phyloP scores from a whole-genome alignment of 2,329 filamentous ascomycete species.

The Nectriaceae sp. region DNA sequence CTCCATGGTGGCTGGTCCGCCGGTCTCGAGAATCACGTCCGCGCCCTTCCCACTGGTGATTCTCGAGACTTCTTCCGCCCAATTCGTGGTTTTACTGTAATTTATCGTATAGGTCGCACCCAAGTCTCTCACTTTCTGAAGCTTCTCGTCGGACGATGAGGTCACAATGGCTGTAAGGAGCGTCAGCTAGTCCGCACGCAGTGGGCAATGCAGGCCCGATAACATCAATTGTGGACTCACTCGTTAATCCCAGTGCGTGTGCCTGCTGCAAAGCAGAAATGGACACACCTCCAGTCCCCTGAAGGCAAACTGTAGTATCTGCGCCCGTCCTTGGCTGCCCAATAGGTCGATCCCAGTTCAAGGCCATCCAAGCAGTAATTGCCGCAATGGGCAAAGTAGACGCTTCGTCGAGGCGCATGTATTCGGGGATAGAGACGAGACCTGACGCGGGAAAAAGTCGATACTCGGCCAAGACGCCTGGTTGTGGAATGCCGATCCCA shows the following conservation, averaged over 20 bases:
- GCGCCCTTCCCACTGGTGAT: conserved; percentile 13
- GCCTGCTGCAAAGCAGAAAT: conserved; percentile 15
- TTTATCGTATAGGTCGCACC: conserved; percentile 15
- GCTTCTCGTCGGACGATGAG: conserved; percentile 19
- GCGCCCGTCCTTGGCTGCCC: conserved; percentile 8
- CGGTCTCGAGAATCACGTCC: conserved; percentile 13
- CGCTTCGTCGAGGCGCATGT: conserved; percentile 19
- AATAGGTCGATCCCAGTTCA: conserved; percentile 10
- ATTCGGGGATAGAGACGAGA: conserved; percentile 16
- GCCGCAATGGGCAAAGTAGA: conserved; percentile 17
- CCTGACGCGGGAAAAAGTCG: conserved; percentile 16
- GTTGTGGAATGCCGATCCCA: too few relatives aligned
- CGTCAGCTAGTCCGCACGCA: too few relatives aligned
- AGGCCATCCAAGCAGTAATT: conserved; percentile 18
- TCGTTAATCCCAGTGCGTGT: conserved; percentile 8
- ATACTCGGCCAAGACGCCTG: conserved; percentile 20
- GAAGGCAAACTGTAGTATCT: conserved; percentile 45
- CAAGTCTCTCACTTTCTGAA: conserved; percentile 11
- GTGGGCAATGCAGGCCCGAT: too few relatives aligned
- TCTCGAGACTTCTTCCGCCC: conserved; percentile 12
- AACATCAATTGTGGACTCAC: too few relatives aligned
- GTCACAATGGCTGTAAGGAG: conserved; percentile 33
- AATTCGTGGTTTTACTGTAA: conserved; percentile 12
- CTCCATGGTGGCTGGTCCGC: conserved; percentile 1
- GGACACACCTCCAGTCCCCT: conserved; percentile 25